A percentile compares a stretch with the other conserved stretches of the same genome.
These are phyloP conservation scores for Starmera dryadoides DNA, from an alignment of 805 yeast genomes.

Conservation along the genomic window DNA sequence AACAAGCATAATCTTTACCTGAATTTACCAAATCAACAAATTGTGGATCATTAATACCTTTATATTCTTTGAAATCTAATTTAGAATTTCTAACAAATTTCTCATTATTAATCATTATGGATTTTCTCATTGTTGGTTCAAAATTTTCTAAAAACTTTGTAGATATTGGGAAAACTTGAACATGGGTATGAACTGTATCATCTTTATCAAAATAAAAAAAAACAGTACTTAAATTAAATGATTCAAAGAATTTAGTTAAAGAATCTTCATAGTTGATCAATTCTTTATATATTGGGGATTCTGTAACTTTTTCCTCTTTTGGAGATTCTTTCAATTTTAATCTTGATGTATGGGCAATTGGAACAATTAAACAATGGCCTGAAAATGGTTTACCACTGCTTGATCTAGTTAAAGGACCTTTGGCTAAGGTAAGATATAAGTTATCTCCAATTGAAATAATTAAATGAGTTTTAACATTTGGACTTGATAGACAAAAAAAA, in stretches of 20 bases:
- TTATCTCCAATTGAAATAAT: slow-evolving; percentile 65
- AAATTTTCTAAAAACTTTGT: slow-evolving; percentile 35
- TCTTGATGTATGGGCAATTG: slow-evolving; percentile 65
- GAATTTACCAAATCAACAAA: slow-evolving; percentile 23
- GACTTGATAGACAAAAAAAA: slow-evolving; percentile 79
- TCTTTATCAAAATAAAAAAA: slow-evolving; percentile 64
- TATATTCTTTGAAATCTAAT: slow-evolving; percentile 33
- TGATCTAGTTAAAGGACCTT: slow-evolving; percentile 72
- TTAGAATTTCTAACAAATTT: slow-evolving; percentile 34
- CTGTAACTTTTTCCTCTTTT: slow-evolving; percentile 14
- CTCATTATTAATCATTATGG: slow-evolving; percentile 37
- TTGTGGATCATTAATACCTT: slow-evolving; percentile 15
- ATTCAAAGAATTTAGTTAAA: slow-evolving; percentile 37
- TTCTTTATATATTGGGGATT: slow-evolving; percentile 36
- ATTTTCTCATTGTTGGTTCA: slow-evolving; percentile 37
- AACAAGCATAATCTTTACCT: slow-evolving; percentile 21
- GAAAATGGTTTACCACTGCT: slow-evolving; percentile 46
- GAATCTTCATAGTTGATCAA: slow-evolving; percentile 37
- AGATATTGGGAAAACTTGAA: slow-evolving; percentile 70
- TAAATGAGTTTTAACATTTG: slow-evolving; percentile 73
- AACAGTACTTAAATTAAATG: slow-evolving; percentile 42
- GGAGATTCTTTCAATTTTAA: slow-evolving; percentile 17
- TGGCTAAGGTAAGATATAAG: slow-evolving; percentile 69
- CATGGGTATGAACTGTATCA: slow-evolving; percentile 66
- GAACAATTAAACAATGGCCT: slow-evolving; percentile 78